Conservation (phyloP, 805 yeast genomes). For the Metschnikowia shivogae region DNA sequence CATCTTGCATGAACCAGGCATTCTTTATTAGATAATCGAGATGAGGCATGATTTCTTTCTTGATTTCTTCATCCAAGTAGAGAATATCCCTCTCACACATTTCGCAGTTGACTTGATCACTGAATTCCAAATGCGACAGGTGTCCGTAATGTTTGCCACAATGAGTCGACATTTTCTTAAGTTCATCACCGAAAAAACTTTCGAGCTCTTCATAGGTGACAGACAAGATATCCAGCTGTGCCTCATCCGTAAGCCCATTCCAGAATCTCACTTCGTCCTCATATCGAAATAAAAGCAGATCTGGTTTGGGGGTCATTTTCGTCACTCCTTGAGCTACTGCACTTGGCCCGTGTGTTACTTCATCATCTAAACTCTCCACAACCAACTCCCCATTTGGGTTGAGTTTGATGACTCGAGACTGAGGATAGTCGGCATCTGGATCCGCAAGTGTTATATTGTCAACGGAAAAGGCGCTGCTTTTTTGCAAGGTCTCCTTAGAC, state of each 20-base stretch:
- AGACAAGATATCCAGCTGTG: conserved; percentile 30
- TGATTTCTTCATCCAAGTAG: conserved; percentile 8
- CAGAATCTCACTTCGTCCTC: conserved; percentile 14
- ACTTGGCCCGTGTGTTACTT: conserved; percentile 4
- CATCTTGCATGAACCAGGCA: conserved; percentile 2
- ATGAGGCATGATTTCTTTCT: conserved; percentile 43
- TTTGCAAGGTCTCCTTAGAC: conserved; percentile 2
- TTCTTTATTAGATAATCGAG: conserved; percentile 32
- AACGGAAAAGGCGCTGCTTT: conserved; percentile 5
- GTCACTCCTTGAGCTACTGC: too few relatives aligned
- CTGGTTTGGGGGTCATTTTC: conserved; percentile 1
- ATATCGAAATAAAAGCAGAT: conserved; percentile 10
- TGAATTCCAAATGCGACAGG: not conserved
- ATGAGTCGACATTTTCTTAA: conserved; percentile 4
- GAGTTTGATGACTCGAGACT: conserved; percentile 64
- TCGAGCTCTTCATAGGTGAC: conserved; percentile 69
- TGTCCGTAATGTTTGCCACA: conserved; percentile 4
- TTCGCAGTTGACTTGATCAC: not conserved
- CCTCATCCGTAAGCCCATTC: conserved; percentile 12
- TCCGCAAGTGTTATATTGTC: conserved; percentile 47
- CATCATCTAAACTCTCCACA: conserved; percentile 52
- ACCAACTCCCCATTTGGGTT: conserved; percentile 74
- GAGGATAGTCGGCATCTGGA: conserved; percentile 63
- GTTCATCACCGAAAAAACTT: conserved; percentile 45
- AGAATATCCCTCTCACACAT: conserved; percentile 1